Evolutionary conservation across 192 early-diverging fungal species (phyloP), one percentile per base, ranked within the genome.

Genomic region (Coemansia sp.): DNA sequence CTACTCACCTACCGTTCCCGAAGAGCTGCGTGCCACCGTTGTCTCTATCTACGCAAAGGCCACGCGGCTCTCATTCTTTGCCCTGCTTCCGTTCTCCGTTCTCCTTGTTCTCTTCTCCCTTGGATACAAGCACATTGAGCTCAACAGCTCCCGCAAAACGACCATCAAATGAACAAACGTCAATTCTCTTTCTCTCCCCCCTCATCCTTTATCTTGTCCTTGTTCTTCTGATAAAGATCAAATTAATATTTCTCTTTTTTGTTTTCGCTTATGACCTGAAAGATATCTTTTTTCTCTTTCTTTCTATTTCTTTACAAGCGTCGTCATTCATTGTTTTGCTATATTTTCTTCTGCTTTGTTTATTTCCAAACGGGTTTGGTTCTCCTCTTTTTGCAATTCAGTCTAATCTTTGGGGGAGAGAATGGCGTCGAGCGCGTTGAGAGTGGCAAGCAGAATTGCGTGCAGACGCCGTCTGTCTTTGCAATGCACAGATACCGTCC

Each of bases 41-140:
- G 67, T 85, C 12, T 67, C 48, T 1, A 76, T 86, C 4, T 90
- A 86, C 72, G 79, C 79, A 41, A 49, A 63, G 44, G 77, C 85
- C 7, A 85, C 88, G 71, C 80, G 85, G 5, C 61, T 67, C 22
- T 70, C 85, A 6, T 89, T 85, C 71, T 73, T 74, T 53, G 84
- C 81, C n/a, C 65, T 87, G 58, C 72, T 86, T 13, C 87, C 87
- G 0, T 81, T 90, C 41, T 74, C 74, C 2, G 62, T 55, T 0
- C 39, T 74, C 22, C 60, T 82, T 48, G 42, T 74, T 0, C 41
- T 82, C 56, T 48, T 48, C 10, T 68, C 74, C 2, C 53, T 82
- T 43, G 65, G 68, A 6, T 77, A 76, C 45, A 59, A 74, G 63
- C 80, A 77, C 49, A 12, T 69, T 25, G 80, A 83, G 59, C 75